Evolutionary conservation across 192 early-diverging fungal species (phyloP), one percentile per base, ranked within the genome.

Genomic region (Coemansia sp.): DNA sequence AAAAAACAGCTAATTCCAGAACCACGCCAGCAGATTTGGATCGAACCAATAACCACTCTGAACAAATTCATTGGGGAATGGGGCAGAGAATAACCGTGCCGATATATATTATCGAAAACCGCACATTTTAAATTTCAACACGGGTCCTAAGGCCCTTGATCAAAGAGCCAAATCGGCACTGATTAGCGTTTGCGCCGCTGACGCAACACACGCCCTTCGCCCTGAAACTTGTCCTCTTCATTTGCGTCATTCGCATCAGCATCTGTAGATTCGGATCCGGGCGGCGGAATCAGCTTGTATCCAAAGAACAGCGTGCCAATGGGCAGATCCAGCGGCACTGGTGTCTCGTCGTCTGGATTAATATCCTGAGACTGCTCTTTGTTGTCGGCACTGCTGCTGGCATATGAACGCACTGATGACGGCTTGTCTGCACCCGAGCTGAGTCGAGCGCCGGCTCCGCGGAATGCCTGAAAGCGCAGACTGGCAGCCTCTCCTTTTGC

Each of bases 261-360:
- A 10, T 50, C n/a, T 12, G 37, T 57, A 20, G 20, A 59, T 17
- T 79, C 64, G 0, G 78, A 52, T 23, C 73, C 73, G 3, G 73
- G 69, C 31, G 85, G 85, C 20, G 89, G 90, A n/a, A 89, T 73
- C 5, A 91, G 58, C 21, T 83, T 86, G 75, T 93, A 97, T 0
- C 93, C 96, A 83, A 98, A 97, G 72, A 89, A 96, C 23, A 97
- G 84, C 40, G 90, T 90, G 19, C 94, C 93, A 49, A 91, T 74
- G 2, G 95, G 93, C 59, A 97, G 60, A 66, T 89, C 84, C 53
- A 96, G 77, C 1, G 93, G 90, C 28, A 89, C 89, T 1, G 90
- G 67, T 19, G 28, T 57, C 7, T 37, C 54, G 48, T 50, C 48
- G 4, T 17, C 48, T 20, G 19, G 15, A 14, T 20, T 50, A 0